phyloP scores from a whole-genome alignment of 371 early-diverging fungal genomes.

The Mucor velutinosus region DNA sequence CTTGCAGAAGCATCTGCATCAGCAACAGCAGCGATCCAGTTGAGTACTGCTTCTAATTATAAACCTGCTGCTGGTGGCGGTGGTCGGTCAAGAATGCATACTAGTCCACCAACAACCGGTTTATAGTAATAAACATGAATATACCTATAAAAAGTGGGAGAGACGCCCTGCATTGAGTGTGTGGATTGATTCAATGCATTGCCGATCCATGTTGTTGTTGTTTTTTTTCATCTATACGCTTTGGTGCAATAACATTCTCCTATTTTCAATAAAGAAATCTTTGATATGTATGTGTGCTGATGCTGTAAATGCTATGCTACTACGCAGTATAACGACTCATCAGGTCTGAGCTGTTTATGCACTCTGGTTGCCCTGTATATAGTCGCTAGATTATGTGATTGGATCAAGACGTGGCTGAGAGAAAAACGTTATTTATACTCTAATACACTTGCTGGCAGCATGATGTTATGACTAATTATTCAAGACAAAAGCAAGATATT shows the following conservation, averaged over 20 bases:
- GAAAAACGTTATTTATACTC: too few relatives aligned
- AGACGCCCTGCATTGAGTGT: not conserved
- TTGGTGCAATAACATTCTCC: not conserved
- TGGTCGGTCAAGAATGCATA: not conserved
- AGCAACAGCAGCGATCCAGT: not conserved
- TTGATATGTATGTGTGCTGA: not conserved
- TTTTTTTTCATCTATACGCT: conserved; percentile 1
- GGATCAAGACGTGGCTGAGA: too few relatives aligned
- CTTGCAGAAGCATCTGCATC: conserved; percentile 7
- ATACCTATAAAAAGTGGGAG: not conserved
- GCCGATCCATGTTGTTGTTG: not conserved
- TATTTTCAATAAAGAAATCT: not conserved
- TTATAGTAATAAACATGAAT: not conserved
- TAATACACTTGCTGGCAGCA: not conserved
- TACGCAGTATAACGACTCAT: too few relatives aligned
- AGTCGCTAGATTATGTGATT: too few relatives aligned
- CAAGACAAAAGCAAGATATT: conserved; percentile 1
- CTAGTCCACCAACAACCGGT: not conserved
- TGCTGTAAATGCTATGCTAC: not conserved
- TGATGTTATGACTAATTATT: not conserved
- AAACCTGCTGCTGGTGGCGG: not conserved
- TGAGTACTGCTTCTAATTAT: not conserved
- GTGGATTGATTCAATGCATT: not conserved
- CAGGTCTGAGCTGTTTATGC: too few relatives aligned
- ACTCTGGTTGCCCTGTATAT: too few relatives aligned